A percentile compares a stretch with the other conserved stretches of the same genome.
phyloP scores from a whole-genome alignment of 176 grass and related monocot species.

The Triticum timopheevii region DNA sequence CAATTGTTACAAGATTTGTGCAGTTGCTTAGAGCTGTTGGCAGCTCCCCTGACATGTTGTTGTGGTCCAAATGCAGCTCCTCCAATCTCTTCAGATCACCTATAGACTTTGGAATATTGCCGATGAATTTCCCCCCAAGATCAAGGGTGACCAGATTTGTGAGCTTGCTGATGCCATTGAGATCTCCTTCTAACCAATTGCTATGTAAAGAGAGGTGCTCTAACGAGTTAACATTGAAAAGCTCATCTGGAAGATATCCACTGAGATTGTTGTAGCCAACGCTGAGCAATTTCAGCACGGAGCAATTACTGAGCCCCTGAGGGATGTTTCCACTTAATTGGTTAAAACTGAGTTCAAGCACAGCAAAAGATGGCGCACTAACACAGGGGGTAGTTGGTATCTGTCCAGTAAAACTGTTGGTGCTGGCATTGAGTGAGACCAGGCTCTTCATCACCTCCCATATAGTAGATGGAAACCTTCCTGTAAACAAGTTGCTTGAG shows the following conservation, averaged over 20 bases:
- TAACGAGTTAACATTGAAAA: slow-evolving; percentile 11
- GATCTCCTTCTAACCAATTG: not conserved
- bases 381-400: not conserved
- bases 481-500: slow-evolving; percentile 45
- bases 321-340: slow-evolving; percentile 22
- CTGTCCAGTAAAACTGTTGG: slow-evolving; percentile 37
- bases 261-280: slow-evolving; percentile 23
- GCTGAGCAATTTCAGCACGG: not conserved
- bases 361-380: not conserved
- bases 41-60: slow-evolving; percentile 22
- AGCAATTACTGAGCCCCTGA: not conserved
- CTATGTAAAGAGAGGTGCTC: slow-evolving; percentile 28
- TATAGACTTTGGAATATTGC: slow-evolving; percentile 16
- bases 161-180: not conserved
- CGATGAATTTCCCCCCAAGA: slow-evolving; percentile 4
- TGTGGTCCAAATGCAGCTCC: not conserved
- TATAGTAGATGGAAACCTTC: slow-evolving; percentile 16
- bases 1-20: slow-evolving; percentile 10
- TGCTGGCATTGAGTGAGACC: slow-evolving; percentile 33
- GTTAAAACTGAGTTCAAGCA: slow-evolving; percentile 30
- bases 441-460: slow-evolving; percentile 19
- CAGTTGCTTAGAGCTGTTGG: slow-evolving; percentile 5
- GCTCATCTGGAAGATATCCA: slow-evolving; percentile 8
- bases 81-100: slow-evolving; percentile 18
- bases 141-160: slow-evolving; percentile 24